Evolutionary conservation across 2,329 filamentous ascomycete genomes (phyloP).

Genomic region (Fusarium stilboides): DNA sequence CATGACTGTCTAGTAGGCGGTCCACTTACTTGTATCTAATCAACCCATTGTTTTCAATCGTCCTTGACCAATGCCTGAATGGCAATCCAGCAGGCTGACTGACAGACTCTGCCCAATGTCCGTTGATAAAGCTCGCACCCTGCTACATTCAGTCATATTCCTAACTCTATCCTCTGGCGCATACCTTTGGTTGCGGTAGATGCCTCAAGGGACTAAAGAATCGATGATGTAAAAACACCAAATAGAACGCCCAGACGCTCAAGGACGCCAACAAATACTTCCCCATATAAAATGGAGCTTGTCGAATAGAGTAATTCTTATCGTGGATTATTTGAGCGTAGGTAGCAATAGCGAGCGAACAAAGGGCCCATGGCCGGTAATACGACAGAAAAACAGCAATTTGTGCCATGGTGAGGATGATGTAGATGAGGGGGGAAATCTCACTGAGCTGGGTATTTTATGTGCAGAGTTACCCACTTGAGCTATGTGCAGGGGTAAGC

Average conservation of each 20-base stretch:
- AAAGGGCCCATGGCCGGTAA: constrained; percentile 31
- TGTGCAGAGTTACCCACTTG: constrained; percentile 17
- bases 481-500: constrained; percentile 3
- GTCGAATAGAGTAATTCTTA: constrained; percentile 5
- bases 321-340: constrained; percentile 4
- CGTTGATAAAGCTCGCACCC: constrained; percentile 26
- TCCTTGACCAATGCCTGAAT: constrained; percentile 34
- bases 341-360: background rate
- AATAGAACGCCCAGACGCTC: constrained; percentile 21
- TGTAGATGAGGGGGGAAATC: constrained; percentile 12
- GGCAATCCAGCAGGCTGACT: constrained; percentile 33
- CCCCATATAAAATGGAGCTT: background rate
- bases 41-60: constrained; percentile 37
- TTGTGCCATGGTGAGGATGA: constrained; percentile 13
- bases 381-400: constrained; percentile 26
- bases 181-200: constrained; percentile 25
- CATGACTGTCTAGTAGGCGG: rapidly evolving
- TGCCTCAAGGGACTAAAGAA: constrained; percentile 28
- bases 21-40: constrained; percentile 30
- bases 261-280: constrained; percentile 18
- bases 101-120: constrained; percentile 39
- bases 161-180: rapidly evolving
- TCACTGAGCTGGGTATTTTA: constrained; percentile 24
- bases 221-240: constrained; percentile 16
- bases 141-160: background rate